These are phyloP conservation scores for Termitomyces sp. DNA, from an alignment of 768 basidiomycete species.

Conservation along the genomic window DNA sequence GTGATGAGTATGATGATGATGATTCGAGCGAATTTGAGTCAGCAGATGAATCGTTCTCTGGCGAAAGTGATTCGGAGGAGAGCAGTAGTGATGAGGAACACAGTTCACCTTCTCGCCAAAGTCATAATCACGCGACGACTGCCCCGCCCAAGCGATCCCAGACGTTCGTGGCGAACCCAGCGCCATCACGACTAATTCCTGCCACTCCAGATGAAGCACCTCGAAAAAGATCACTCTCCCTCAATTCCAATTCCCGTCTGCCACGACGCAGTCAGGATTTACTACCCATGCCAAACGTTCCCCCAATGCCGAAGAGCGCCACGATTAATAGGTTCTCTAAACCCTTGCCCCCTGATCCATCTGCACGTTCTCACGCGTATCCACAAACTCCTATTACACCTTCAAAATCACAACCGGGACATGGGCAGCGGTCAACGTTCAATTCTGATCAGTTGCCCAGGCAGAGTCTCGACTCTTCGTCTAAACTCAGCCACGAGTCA, in stretches of 20 bases:
- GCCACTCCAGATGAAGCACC: constrained; percentile 17
- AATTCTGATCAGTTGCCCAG: neutral
- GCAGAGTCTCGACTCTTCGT: neutral
- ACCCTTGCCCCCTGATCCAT: constrained; percentile 39
- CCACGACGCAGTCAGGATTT: constrained; percentile 30
- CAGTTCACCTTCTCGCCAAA: neutral
- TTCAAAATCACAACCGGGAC: constrained; percentile 4
- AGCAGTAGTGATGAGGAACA: constrained; percentile 34
- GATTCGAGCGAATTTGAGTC: constrained; percentile 30
- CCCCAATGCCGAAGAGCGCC: constrained; percentile 32
- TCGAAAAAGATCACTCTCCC: constrained; percentile 41
- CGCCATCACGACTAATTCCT: neutral
- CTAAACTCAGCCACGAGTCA: constrained; percentile 2
- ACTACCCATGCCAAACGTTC: constrained; percentile 43
- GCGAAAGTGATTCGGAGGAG: constrained; percentile 16
- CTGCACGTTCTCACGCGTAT: constrained; percentile 21
- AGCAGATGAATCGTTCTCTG: constrained; percentile 21
- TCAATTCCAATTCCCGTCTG: constrained; percentile 43
- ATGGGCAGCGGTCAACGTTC: neutral
- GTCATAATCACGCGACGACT: constrained; percentile 12
- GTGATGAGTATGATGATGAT: constrained; percentile 35
- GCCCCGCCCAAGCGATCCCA: constrained; percentile 15
- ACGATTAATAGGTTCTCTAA: constrained; percentile 27
- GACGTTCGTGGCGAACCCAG: constrained; percentile 9
- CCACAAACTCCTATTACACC: constrained; percentile 21